Base-by-base conservation (phyloP, 345 rosid genomes). In the Punica granatum region DNA sequence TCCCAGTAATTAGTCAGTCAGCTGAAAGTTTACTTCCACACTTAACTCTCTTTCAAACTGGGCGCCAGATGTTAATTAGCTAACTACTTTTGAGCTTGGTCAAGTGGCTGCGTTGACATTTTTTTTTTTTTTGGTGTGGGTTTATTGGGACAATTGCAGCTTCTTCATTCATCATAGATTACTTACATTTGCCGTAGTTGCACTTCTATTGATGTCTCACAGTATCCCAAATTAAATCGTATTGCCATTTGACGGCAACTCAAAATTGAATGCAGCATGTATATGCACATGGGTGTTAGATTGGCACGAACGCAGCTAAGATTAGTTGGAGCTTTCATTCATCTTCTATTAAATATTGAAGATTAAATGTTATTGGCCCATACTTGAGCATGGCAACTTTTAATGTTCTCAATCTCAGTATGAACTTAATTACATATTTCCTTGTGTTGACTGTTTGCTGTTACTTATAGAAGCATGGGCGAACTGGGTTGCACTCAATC, bases 401-500 rank as follows among this genome's bases (percentile, higher is more conserved):
- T 48, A 19, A 19, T 56, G 30, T 64, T 12, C 12, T 23, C 36
- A 9, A 25, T 19, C 39, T 33, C 64, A 26, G 39, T 33, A 43
- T 72, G 48, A 28, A 32, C n/a, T n/a, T 28, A 44, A 49, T 15
- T 9, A 32, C 18, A 21, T 33, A 25, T 9, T 11, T 2, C 13
- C 46, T 3, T 62, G 14, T 26, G 14, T 63, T 36, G 30, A 48
- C 67, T 56, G 61, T 30, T 44, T 14, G 61, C 28, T 18, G 69
- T 34, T 3, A 70, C 54, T 67, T 66, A 33, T 67, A 91, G 99
- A 91, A 89, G 73, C 72, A 73, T 91, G 73, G 96, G 97, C 70
- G 98, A 80, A 80, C 68, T 89, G 48, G 98, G 98, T 66, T 88
- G 96, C 69, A 42, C 64, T 51, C 85, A 78, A 51, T 91, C 96